Base-by-base conservation (phyloP, 78 protist genomes). In the Trichosphaerium sp. region DNA sequence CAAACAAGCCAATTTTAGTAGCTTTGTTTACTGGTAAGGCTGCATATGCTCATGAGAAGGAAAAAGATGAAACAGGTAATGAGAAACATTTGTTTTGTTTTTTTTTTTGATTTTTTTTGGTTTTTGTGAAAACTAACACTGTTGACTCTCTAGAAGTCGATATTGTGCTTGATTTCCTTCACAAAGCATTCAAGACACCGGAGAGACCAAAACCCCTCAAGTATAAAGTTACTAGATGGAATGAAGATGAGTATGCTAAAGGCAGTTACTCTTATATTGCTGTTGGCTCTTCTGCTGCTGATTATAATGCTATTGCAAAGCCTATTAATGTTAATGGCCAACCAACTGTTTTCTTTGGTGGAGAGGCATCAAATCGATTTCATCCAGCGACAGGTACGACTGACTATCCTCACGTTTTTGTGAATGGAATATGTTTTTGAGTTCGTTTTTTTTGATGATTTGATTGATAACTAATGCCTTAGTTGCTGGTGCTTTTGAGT, bases 351-450 rank as follows among this genome's bases (percentile, higher is more conserved):
- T 68, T 41, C 40, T 77, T 77, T 32, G 83, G 77, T 7, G 73
- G 83, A 11, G 83, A 77, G 57, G 71, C 81, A 55, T 69, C 83
- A 28, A 59, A 35, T 59, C 21, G 3, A 64, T 26, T 28, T 41
- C 66, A 77, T 39, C 83, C 83, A 23, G 69, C 75, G 37, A 66
- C 83, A n/a, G 44, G n/a, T n/a, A n/a, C n/a, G n/a, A n/a, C n/a
- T n/a, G n/a, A n/a, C n/a, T n/a, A n/a, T n/a, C n/a, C n/a, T n/a
- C n/a, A n/a, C n/a, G n/a, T n/a, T n/a, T n/a, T n/a, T n/a, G n/a
- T n/a, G n/a, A n/a, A n/a, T n/a, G n/a, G n/a, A n/a, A n/a, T n/a
- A n/a, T n/a, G n/a, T n/a, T n/a, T n/a, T n/a, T n/a, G n/a, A n/a
- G n/a, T n/a, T n/a, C n/a, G n/a, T n/a, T n/a, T n/a, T n/a, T n/a